Conservation (phyloP, 2,329 filamentous ascomycete species). For the Fusarium tuaranense region DNA sequence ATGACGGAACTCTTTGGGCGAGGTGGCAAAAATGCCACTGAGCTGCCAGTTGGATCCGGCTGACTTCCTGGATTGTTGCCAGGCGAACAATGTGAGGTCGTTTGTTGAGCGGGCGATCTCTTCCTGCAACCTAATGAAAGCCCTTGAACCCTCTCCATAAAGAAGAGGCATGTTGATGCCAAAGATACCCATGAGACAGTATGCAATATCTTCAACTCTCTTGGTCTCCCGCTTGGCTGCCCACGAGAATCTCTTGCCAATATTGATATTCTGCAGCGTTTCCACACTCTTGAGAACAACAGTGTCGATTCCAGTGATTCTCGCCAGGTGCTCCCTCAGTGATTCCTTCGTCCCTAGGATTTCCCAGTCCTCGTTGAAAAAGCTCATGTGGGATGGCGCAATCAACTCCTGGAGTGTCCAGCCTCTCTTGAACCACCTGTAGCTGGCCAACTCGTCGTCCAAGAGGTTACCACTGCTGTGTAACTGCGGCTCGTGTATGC, state of each 20-base stretch:
- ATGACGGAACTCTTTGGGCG: background rate
- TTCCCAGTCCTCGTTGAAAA: background rate
- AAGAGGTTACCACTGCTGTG: background rate
- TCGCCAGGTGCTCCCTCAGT: background rate
- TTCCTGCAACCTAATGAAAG: background rate
- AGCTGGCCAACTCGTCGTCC: background rate
- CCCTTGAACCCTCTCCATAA: background rate
- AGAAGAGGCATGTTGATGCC: slow-evolving; percentile 10
- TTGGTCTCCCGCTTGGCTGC: background rate
- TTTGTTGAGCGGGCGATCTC: background rate
- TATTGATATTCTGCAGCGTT: background rate
- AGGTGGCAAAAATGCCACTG: background rate
- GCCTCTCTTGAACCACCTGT: background rate
- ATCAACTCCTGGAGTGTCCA: background rate
- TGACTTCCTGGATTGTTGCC: background rate
- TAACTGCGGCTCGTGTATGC: background rate
- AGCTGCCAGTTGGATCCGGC: background rate
- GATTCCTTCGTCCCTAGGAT: background rate
- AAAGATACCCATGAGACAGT: slow-evolving; percentile 10
- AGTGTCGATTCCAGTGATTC: background rate
- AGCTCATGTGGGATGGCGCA: background rate
- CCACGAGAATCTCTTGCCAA: slow-evolving; percentile 6
- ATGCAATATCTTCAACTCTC: slow-evolving; percentile 7
- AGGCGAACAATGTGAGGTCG: background rate
- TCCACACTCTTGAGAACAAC: background rate